Conservation (phyloP, 2,329 filamentous ascomycete species). For the Acephala macrosclerotiorum region DNA sequence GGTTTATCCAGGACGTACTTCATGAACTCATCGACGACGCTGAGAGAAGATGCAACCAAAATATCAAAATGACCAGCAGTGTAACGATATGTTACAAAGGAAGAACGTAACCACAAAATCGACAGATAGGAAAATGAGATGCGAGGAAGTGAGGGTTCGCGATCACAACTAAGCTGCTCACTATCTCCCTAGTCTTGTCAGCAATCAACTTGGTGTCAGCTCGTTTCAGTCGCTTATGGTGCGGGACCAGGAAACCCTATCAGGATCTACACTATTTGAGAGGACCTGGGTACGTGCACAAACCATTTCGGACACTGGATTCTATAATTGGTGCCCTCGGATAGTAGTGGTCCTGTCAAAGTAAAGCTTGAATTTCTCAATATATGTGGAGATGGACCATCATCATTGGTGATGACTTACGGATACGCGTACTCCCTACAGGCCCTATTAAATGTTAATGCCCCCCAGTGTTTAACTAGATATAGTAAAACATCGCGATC, state of each 20-base stretch:
- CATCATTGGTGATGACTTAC: too few relatives aligned
- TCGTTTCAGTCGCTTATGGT: neutral
- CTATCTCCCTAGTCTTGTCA: slow-evolving; percentile 4
- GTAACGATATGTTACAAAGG: neutral
- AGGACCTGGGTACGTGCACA: neutral
- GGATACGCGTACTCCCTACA: too few relatives aligned
- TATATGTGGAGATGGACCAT: too few relatives aligned
- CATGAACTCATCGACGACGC: neutral
- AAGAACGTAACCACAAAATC: neutral
- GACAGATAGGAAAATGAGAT: neutral
- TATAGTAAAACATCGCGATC: too few relatives aligned
- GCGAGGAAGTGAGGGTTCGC: neutral
- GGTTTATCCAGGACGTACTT: neutral
- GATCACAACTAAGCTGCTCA: neutral
- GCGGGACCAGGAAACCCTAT: neutral
- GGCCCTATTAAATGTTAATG: too few relatives aligned
- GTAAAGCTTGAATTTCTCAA: too few relatives aligned
- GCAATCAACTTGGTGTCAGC: neutral
- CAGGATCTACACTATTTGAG: neutral
- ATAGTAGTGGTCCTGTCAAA: too few relatives aligned
- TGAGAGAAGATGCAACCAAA: neutral
- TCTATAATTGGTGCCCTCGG: neutral
- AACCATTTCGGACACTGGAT: neutral
- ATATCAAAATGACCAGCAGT: neutral
- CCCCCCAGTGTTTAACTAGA: too few relatives aligned